These are phyloP conservation scores for Aegilops umbellulata DNA, from an alignment of 176 grass and related monocot genomes.

Conservation along the genomic window DNA sequence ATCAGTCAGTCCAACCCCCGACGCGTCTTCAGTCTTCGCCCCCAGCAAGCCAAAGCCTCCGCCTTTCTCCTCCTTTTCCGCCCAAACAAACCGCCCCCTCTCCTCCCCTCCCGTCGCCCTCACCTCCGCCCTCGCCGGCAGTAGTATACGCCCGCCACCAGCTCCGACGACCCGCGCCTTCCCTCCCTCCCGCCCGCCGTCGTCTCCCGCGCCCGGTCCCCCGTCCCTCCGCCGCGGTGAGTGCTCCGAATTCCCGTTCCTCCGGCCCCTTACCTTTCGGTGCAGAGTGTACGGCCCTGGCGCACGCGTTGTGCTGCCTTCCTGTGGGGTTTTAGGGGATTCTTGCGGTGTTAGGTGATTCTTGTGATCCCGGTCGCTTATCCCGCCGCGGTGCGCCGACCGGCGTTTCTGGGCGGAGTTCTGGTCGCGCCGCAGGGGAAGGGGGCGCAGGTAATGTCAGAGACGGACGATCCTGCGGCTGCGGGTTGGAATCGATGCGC, in stretches of 20 bases:
- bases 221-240: constrained; percentile 16
- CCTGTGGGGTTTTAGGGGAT: neutral
- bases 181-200: neutral
- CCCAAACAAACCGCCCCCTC: constrained; percentile 28
- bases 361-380: neutral
- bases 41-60: constrained; percentile 29
- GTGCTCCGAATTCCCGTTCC: neutral
- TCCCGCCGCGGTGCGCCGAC: neutral
- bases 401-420: constrained; percentile 27
- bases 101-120: neutral
- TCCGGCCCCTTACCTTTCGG: neutral
- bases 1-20: constrained; percentile 22
- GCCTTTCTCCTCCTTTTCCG: constrained; percentile 12
- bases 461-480: neutral
- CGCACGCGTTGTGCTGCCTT: neutral
- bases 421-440: neutral
- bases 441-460: constrained; percentile 2
- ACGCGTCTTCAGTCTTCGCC: constrained; percentile 41
- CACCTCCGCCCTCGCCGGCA: neutral
- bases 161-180: neutral
- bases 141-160: neutral
- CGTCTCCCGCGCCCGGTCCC: neutral
- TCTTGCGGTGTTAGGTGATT: neutral
- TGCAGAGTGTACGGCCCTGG: neutral
- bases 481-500: neutral